A percentile compares a stretch with the other conserved stretches of the same genome.
Evolutionary conservation across 2,329 filamentous ascomycete genomes (phyloP).

Genomic region (Xylariaceae sp.): DNA sequence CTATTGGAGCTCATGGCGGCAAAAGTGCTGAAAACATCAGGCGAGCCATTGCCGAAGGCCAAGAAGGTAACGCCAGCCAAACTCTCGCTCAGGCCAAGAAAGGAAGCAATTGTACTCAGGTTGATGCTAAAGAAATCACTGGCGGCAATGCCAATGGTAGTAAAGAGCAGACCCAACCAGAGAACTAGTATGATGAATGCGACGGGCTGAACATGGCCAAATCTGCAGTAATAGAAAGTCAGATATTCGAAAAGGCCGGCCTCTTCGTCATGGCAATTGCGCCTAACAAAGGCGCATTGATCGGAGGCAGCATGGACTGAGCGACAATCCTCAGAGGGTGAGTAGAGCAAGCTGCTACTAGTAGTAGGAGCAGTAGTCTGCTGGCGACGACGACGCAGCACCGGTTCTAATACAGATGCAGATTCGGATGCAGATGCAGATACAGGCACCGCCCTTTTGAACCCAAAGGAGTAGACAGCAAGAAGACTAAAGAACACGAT

Average conservation of each 20-base stretch:
- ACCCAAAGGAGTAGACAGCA: slow-evolving; percentile 40
- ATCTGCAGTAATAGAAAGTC: slow-evolving; percentile 79
- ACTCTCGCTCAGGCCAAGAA: slow-evolving; percentile 91
- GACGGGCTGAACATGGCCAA: slow-evolving; percentile 62
- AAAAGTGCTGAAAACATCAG: slow-evolving; percentile 97
- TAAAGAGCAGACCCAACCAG: slow-evolving; percentile 89
- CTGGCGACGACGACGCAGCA: slow-evolving; percentile 16
- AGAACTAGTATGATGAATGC: slow-evolving; percentile 72
- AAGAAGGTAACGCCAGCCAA: slow-evolving; percentile 94
- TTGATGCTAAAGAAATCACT: slow-evolving; percentile 99
- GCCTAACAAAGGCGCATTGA: slow-evolving; percentile 78
- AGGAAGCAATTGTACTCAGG: slow-evolving; percentile 81
- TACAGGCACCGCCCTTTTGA: slow-evolving; percentile 7
- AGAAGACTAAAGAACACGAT: slow-evolving; percentile 43
- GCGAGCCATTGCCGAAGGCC: slow-evolving; percentile 95
- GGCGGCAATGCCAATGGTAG: slow-evolving; percentile 93
- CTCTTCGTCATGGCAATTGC: slow-evolving; percentile 82
- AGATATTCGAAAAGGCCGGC: slow-evolving; percentile 87
- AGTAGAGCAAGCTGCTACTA: slow-evolving; percentile 11
- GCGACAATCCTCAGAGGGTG: slow-evolving; percentile 56
- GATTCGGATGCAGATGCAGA: not conserved
- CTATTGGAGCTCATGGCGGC: slow-evolving; percentile 96
- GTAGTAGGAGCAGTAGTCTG: not conserved
- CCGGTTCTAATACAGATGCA: not conserved
- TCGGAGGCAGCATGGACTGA: slow-evolving; percentile 71